phyloP scores from a whole-genome alignment of 805 yeast genomes.

The Cyberlindnera bimundalis region DNA sequence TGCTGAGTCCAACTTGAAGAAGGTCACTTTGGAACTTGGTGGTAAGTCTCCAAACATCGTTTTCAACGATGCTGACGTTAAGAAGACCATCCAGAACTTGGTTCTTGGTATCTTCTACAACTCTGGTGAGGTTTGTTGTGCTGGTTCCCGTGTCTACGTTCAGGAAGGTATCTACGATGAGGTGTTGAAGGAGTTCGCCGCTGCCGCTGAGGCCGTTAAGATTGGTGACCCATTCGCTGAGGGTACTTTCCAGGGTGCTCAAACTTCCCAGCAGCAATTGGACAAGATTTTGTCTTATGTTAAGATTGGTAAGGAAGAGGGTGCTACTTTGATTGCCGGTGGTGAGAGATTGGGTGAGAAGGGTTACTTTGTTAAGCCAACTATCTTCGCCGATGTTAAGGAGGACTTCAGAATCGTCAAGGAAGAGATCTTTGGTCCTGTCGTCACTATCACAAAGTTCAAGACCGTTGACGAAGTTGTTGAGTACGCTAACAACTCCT shows the following conservation, averaged over 20 bases:
- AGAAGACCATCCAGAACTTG: slow-evolving; percentile 71
- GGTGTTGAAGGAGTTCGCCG: slow-evolving; percentile 57
- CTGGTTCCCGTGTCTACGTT: slow-evolving; percentile 87
- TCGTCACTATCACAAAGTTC: slow-evolving; percentile 80
- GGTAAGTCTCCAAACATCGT: slow-evolving; percentile 94
- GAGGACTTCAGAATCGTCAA: slow-evolving; percentile 66
- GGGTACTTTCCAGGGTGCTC: slow-evolving; percentile 85
- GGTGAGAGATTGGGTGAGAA: slow-evolving; percentile 59
- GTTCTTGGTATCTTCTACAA: slow-evolving; percentile 84
- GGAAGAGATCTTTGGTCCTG: slow-evolving; percentile 91
- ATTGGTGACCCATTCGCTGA: slow-evolving; percentile 85
- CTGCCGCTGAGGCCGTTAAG: slow-evolving; percentile 50
- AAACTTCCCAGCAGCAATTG: slow-evolving; percentile 76
- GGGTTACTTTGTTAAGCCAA: slow-evolving; percentile 72
- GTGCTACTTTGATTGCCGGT: slow-evolving; percentile 73
- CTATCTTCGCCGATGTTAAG: slow-evolving; percentile 66
- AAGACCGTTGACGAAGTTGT: slow-evolving; percentile 79
- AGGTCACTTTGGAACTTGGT: slow-evolving; percentile 91
- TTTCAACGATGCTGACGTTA: slow-evolving; percentile 80
- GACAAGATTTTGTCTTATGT: slow-evolving; percentile 75
- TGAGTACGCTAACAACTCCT: slow-evolving; percentile 71
- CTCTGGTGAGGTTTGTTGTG: slow-evolving; percentile 95
- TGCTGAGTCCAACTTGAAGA: slow-evolving; percentile 78
- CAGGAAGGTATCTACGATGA: slow-evolving; percentile 83
- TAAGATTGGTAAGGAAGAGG: slow-evolving; percentile 74